Conservation (phyloP, 768 basidiomycete genomes). For the Lentinula detonsa region DNA sequence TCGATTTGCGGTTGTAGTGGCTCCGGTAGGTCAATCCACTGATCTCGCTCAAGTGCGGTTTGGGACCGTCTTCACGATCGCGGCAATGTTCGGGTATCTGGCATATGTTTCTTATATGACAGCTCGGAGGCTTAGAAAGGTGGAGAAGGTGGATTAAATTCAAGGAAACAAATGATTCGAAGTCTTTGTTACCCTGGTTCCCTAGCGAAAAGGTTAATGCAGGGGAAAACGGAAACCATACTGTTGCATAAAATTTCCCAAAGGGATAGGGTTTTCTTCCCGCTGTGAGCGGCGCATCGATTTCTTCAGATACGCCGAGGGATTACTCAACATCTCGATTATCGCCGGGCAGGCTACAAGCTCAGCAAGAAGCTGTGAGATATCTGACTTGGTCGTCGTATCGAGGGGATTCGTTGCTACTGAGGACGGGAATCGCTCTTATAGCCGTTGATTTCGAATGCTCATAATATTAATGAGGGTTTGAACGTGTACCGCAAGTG, state of each 20-base stretch:
- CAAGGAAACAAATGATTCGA: background rate
- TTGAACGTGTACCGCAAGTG: too few relatives aligned
- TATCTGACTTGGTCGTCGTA: background rate
- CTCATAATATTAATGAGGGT: background rate
- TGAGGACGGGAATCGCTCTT: background rate
- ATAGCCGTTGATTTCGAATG: background rate
- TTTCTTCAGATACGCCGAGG: background rate
- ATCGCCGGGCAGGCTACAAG: background rate
- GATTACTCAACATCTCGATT: background rate
- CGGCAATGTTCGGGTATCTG: constrained; percentile 33
- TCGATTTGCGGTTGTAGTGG: background rate
- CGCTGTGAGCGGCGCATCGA: background rate
- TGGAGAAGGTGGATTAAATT: background rate
- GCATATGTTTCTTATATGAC: constrained; percentile 20
- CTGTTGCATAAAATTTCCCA: too few relatives aligned
- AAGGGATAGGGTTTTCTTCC: too few relatives aligned
- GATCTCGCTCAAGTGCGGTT: constrained; percentile 37
- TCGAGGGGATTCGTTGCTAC: background rate
- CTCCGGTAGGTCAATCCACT: constrained; percentile 27
- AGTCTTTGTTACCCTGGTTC: background rate
- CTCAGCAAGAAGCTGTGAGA: background rate
- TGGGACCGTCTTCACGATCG: constrained; percentile 30
- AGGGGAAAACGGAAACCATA: background rate
- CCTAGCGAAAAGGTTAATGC: background rate
- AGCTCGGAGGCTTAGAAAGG: background rate